phyloP scores from a whole-genome alignment of 139 green algal species.

The Micromonas pusilla region DNA sequence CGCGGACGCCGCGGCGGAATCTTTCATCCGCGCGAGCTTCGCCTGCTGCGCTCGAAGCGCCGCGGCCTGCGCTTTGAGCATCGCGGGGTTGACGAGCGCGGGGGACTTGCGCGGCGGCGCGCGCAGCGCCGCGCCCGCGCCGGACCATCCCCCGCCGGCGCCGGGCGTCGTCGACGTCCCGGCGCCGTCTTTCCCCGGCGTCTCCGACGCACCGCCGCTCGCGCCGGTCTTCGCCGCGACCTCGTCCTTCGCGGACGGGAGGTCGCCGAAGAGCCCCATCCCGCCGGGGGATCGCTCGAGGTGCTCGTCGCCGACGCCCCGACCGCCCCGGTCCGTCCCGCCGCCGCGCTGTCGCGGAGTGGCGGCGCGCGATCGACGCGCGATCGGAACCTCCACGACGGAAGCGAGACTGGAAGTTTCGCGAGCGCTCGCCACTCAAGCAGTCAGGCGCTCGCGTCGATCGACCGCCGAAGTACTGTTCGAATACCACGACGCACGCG shows the following conservation, averaged over 20 bases:
- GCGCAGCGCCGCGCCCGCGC: not conserved
- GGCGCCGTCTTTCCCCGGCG: not conserved
- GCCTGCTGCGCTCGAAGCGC: not conserved
- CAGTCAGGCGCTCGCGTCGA: too few relatives aligned
- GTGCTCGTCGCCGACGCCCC: not conserved
- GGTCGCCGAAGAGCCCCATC: conserved; percentile 15
- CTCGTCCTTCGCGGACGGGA: conserved; percentile 8
- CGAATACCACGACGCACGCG: too few relatives aligned
- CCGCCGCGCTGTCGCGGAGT: not conserved
- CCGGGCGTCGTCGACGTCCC: not conserved
- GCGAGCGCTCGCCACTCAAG: too few relatives aligned
- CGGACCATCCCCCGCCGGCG: not conserved
- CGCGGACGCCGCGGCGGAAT: not conserved
- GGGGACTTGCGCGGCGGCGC: not conserved
- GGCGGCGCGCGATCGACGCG: too few relatives aligned
- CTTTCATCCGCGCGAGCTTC: not conserved
- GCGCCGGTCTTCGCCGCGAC: not conserved
- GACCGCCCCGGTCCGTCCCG: not conserved
- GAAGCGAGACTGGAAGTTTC: too few relatives aligned
- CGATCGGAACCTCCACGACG: too few relatives aligned
- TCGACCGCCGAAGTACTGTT: too few relatives aligned
- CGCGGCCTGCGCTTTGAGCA: not conserved
- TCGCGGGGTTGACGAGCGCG: not conserved
- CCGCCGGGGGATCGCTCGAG: not conserved
- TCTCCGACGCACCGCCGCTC: not conserved